Percentiles rank a stretch among this genome's conserved stretches.
Conservation (phyloP, 202 grass and related monocot species). For the Elaeis oleifera region DNA sequence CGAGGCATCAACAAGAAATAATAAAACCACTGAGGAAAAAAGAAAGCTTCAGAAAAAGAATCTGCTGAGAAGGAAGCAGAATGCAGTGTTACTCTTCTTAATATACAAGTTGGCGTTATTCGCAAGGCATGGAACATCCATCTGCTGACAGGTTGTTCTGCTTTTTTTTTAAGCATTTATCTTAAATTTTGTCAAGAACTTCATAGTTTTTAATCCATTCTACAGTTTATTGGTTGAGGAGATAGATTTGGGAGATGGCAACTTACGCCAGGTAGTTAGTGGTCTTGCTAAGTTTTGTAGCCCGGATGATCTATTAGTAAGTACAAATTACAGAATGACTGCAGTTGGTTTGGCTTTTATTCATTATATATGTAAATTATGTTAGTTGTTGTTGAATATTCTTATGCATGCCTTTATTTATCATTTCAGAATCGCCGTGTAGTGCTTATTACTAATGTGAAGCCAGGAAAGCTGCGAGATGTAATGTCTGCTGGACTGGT, state of each 20-base stretch:
- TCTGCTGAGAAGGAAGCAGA: constrained; percentile 68
- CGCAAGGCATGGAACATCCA: constrained; percentile 87
- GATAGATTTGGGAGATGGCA: constrained; percentile 94
- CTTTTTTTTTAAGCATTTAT: background rate
- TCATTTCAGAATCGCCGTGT: constrained; percentile 64
- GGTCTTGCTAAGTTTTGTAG: constrained; percentile 93
- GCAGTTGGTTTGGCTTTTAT: no score
- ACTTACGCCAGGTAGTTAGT: constrained; percentile 82
- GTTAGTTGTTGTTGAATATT: background rate
- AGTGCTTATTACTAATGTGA: constrained; percentile 94
- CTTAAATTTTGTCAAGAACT: background rate
- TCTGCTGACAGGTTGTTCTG: constrained; percentile 83
- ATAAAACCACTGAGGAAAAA: constrained; percentile 10
- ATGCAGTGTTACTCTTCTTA: constrained; percentile 67
- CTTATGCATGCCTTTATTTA: constrained; percentile 15
- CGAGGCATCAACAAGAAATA: background rate
- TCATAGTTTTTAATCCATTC: constrained; percentile 2
- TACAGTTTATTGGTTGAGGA: constrained; percentile 89
- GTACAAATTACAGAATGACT: constrained; percentile 15
- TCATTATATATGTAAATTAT: no score
- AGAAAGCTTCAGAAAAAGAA: constrained; percentile 54
- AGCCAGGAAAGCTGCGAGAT: constrained; percentile 91
- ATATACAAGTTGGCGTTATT: constrained; percentile 88
- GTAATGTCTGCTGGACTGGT: constrained; percentile 95
- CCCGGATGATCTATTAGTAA: constrained; percentile 68